Conservation (phyloP, 805 yeast species). For the Sugiyamaella americana region DNA sequence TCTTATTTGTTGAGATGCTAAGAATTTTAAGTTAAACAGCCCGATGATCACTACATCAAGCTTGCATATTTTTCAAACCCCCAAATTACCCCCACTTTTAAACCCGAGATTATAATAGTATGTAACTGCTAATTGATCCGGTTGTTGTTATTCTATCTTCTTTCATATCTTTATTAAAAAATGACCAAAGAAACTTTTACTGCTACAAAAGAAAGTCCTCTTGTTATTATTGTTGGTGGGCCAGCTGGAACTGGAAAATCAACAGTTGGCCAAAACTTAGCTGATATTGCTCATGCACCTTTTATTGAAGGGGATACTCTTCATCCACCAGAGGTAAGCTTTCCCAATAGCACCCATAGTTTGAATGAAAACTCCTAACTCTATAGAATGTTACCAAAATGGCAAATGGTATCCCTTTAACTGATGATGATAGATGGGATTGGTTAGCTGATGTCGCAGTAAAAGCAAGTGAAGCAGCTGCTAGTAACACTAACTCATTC, state of each 20-base stretch:
- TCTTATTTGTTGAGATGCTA: too few relatives aligned
- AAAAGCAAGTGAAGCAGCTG: constrained; percentile 33
- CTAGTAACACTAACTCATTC: constrained; percentile 20
- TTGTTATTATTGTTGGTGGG: constrained; percentile 64
- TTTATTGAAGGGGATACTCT: constrained; percentile 82
- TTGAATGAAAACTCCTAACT: neutral
- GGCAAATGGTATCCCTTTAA: constrained; percentile 72
- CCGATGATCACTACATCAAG: too few relatives aligned
- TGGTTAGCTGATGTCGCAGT: constrained; percentile 61
- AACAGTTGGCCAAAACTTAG: constrained; percentile 57
- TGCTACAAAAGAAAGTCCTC: neutral
- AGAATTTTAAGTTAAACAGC: too few relatives aligned
- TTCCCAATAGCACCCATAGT: neutral
- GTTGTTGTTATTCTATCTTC: too few relatives aligned
- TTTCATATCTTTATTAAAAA: too few relatives aligned
- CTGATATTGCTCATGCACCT: constrained; percentile 42
- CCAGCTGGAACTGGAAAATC: constrained; percentile 96
- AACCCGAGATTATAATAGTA: too few relatives aligned
- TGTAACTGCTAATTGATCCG: too few relatives aligned
- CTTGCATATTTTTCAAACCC: too few relatives aligned
- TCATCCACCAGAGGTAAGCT: constrained; percentile 50
- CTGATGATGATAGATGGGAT: constrained; percentile 88
- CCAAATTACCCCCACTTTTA: too few relatives aligned
- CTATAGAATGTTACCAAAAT: constrained; percentile 66
- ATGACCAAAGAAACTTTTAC: neutral